phyloP scores from a whole-genome alignment of 768 basidiomycete species.

The Lentinus brumalis region DNA sequence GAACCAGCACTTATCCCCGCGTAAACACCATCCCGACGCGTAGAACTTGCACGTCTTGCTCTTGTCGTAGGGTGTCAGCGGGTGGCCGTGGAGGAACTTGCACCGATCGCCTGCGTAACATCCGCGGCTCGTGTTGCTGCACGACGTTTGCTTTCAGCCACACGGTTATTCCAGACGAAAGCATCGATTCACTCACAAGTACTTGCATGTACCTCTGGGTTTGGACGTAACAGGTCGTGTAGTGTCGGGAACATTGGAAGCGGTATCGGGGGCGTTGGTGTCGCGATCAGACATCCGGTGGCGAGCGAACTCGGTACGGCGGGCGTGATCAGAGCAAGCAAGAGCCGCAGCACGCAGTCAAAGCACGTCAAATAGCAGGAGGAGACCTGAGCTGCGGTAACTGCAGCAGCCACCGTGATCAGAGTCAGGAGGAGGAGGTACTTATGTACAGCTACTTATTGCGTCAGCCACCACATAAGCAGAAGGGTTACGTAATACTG shows the following conservation, averaged over 20 bases:
- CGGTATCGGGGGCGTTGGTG: background rate
- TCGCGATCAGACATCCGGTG: slow-evolving; percentile 1
- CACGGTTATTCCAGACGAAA: too few relatives aligned
- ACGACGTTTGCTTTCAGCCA: background rate
- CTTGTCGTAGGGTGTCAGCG: slow-evolving; percentile 69
- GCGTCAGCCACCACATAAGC: background rate
- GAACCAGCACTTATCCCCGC: slow-evolving; percentile 79
- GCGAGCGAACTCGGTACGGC: background rate
- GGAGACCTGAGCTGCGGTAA: slow-evolving; percentile 12
- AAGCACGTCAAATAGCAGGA: slow-evolving; percentile 2
- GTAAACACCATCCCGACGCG: slow-evolving; percentile 66
- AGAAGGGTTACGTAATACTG: background rate
- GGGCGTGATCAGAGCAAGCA: background rate
- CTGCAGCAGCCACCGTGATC: slow-evolving; percentile 9
- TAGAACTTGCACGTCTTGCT: slow-evolving; percentile 71
- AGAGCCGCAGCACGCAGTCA: background rate
- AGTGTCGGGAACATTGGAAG: background rate
- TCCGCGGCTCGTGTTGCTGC: slow-evolving; percentile 51
- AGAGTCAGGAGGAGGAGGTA: background rate
- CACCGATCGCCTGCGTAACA: slow-evolving; percentile 70
- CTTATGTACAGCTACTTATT: background rate
- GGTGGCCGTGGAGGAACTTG: slow-evolving; percentile 73
- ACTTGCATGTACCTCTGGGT: slow-evolving; percentile 69
- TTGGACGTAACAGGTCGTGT: slow-evolving; percentile 69
- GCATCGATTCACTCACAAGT: slow-evolving; percentile 40